Conservation (phyloP, 2,329 filamentous ascomycete species). For the Clonostachys byssicola region DNA sequence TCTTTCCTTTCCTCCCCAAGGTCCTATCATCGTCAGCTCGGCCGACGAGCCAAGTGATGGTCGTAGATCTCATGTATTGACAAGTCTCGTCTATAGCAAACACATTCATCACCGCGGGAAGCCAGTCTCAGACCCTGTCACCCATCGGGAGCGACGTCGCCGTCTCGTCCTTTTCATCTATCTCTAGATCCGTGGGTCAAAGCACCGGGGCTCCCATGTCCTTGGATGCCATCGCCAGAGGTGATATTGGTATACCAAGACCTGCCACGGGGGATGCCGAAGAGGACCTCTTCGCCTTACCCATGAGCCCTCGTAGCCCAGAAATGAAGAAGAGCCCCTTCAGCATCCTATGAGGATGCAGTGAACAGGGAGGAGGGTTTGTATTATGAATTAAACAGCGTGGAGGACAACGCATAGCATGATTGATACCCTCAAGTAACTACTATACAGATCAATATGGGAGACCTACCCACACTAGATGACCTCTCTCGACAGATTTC, state of each 20-base stretch:
- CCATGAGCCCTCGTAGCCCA: constrained; percentile 80
- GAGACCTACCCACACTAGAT: too few species aligned
- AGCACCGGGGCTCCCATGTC: constrained; percentile 17
- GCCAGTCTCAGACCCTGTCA: constrained; percentile 23
- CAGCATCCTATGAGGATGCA: constrained; percentile 33
- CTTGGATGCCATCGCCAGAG: constrained; percentile 23
- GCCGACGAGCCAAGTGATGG: neutral
- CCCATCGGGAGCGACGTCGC: constrained; percentile 24
- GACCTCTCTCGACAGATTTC: too few species aligned
- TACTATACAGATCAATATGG: too few species aligned
- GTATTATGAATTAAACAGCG: too few species aligned
- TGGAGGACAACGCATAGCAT: too few species aligned
- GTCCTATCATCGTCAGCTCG: neutral
- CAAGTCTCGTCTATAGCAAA: constrained; percentile 16
- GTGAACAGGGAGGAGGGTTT: neutral
- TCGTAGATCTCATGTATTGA: neutral
- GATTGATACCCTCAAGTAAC: too few species aligned
- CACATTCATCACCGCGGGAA: constrained; percentile 24
- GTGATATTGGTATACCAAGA: constrained; percentile 9
- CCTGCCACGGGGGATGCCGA: constrained; percentile 33
- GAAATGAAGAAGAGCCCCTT: constrained; percentile 86
- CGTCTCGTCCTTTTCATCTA: constrained; percentile 26
- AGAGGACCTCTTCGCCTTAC: constrained; percentile 83
- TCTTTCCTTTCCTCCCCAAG: neutral
- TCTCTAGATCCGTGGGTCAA: constrained; percentile 13